phyloP scores from a whole-genome alignment of 306 rosid species.

The Castanopsis chinensis region DNA sequence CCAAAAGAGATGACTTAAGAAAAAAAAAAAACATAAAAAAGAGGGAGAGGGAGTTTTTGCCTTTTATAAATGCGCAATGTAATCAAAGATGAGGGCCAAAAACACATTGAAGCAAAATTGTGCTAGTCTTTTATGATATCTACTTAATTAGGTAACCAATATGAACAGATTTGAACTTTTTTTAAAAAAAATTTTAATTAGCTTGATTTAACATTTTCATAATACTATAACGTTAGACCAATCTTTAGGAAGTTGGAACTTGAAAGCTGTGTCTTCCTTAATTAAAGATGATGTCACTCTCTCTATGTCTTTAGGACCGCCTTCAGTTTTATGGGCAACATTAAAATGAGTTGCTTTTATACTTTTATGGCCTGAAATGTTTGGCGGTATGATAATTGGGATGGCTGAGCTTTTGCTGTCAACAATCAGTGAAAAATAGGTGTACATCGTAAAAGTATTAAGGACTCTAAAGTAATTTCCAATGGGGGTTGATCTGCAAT shows the following conservation, averaged over 20 bases:
- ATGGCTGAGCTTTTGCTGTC: not conserved
- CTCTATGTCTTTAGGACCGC: not conserved
- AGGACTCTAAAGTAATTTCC: not conserved
- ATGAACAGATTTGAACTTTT: too few species aligned
- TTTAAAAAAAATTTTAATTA: too few species aligned
- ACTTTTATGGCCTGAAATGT: not conserved
- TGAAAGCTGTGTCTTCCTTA: too few species aligned
- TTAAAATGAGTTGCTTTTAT: not conserved
- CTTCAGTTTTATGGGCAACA: not conserved
- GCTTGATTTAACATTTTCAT: not conserved
- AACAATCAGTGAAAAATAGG: too few species aligned
- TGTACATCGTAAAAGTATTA: not conserved
- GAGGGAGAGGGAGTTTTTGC: too few species aligned
- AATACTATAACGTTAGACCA: not conserved
- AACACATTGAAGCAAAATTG: not conserved
- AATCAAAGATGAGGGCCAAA: not conserved
- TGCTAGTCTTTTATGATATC: too few species aligned
- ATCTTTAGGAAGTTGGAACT: not conserved
- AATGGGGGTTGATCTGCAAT: not conserved
- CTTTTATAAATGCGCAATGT: too few species aligned
- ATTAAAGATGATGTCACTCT: too few species aligned
- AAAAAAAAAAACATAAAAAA: not conserved
- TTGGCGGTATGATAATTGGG: not conserved
- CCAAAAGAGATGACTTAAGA: not conserved
- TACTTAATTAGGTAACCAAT: too few species aligned